Evolutionary conservation across 1,139 yeast genomes (phyloP).

Genomic region (Casaregolazyma lundiana): DNA sequence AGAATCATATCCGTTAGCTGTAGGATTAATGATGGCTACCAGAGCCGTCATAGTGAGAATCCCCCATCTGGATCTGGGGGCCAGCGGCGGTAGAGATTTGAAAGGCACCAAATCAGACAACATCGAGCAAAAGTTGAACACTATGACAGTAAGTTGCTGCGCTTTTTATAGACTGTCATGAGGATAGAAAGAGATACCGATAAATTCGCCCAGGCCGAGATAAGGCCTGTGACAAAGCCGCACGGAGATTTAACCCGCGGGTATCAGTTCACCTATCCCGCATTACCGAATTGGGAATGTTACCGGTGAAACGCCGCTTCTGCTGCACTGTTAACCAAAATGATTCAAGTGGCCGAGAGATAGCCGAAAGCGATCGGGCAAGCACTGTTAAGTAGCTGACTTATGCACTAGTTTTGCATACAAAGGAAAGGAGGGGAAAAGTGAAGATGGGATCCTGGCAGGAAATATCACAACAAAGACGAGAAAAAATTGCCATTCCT

Average conservation of each 20-base stretch:
- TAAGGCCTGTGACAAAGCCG: not conserved
- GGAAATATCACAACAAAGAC: not conserved
- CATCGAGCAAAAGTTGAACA: not conserved
- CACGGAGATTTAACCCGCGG: not conserved
- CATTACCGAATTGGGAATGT: not conserved
- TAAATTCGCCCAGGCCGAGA: not conserved
- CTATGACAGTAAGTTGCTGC: not conserved
- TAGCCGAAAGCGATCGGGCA: no score
- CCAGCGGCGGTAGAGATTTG: not conserved
- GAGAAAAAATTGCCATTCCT: not conserved
- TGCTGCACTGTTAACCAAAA: no score
- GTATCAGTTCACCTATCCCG: not conserved
- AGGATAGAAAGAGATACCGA: not conserved
- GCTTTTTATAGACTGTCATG: not conserved
- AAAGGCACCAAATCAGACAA: not conserved
- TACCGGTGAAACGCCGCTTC: no score
- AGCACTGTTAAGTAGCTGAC: no score
- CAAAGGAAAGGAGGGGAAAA: not conserved
- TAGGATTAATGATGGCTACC: constrained; percentile 8
- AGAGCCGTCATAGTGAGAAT: not conserved
- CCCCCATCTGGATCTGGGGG: not conserved
- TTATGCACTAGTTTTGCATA: no score
- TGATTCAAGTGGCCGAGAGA: not conserved
- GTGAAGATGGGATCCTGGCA: not conserved
- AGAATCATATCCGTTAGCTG: constrained; percentile 12